These are phyloP conservation scores for Sugiyamaella valdiviana DNA, from an alignment of 805 yeast species.

Conservation along the genomic window DNA sequence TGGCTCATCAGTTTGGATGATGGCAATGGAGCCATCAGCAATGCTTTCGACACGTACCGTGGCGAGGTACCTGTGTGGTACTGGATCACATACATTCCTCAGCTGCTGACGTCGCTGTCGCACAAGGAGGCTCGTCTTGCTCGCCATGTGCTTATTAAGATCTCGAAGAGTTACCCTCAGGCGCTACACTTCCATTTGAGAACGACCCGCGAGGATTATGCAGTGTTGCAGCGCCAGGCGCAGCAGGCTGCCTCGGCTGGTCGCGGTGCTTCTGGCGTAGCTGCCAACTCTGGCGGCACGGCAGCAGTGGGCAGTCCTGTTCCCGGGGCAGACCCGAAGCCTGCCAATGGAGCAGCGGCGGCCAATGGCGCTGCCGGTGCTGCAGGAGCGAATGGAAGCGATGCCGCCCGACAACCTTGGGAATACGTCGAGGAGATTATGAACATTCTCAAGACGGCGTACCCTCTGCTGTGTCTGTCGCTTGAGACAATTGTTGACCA, in stretches of 20 bases:
- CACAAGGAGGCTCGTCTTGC: conserved; percentile 88
- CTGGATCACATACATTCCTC: conserved; percentile 97
- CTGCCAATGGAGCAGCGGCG: conserved; percentile 3
- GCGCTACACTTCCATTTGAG: conserved; percentile 93
- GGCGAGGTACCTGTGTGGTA: conserved; percentile 99
- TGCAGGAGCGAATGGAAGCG: conserved; percentile 7
- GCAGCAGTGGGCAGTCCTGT: background rate
- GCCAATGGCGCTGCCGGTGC: conserved; percentile 3
- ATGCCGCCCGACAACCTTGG: conserved; percentile 68
- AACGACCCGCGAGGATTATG: conserved; percentile 90
- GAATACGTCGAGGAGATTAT: conserved; percentile 87
- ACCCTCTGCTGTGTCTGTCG: conserved; percentile 86
- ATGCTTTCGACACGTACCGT: conserved; percentile 83
- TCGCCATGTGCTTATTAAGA: conserved; percentile 77
- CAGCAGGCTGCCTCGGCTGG: conserved; percentile 40
- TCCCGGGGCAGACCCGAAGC: background rate
- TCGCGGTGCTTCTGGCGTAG: conserved; percentile 13
- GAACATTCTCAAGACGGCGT: conserved; percentile 93
- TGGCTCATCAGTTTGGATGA: conserved; percentile 95
- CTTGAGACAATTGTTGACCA: conserved; percentile 94
- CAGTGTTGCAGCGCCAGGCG: conserved; percentile 76
- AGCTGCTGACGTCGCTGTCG: conserved; percentile 78
- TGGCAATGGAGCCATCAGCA: conserved; percentile 66
- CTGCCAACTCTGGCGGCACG: background rate
- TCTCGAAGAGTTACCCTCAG: conserved; percentile 96